Evolutionary conservation across 495 filamentous ascomycete species (phyloP), one percentile per base, ranked within the genome.

Genomic region (Staphylotrichum longicolle): DNA sequence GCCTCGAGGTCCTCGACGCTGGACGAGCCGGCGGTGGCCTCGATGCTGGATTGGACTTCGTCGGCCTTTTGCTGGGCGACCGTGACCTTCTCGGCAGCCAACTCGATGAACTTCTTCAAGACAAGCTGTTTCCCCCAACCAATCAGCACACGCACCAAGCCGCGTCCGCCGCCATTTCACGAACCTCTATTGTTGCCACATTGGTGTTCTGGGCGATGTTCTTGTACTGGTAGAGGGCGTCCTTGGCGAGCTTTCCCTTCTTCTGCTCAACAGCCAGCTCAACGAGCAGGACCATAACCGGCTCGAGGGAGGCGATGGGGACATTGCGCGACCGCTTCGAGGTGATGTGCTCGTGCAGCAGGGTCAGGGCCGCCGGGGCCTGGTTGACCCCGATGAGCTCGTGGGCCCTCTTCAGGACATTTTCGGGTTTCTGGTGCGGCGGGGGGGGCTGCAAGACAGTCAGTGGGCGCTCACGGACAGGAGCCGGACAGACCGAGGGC

Each of bases 201-300:
- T 96, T 98, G 66, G 93, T 96, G 78, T 98, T 98, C 77, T 98
- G 94, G 51, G 91, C 90, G 66, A 96, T 96, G 74, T 98, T 98
- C 84, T 98, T 98, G 84, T 98, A 98, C 69, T 96, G 92, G 71
- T 98, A 98, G 35, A 98, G 82, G 54, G 94, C 94, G 82, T 98
- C 94, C 81, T 98, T 98, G 75, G 94, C 94, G 35, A 93, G 83
- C 77, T 98, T 98, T 61, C 93, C 94, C 77, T 97, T 98, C 78
- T 92, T 88, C 68, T 97, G 86, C 69, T 96, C 92, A 65, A 98
- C 94, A 65, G 88, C 96, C 45, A 96, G 85, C 78, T 98, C 94
- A 67, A 98, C 94, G 69, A 98, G 89, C 57, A 96, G 85, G 75
- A 98, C 82, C 94, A 98, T 98, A 54, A 98, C 93, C 66, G 95